Base-by-base conservation (phyloP, 164 flowering plant species). In the Kalanchoe fedtschenkoi region DNA sequence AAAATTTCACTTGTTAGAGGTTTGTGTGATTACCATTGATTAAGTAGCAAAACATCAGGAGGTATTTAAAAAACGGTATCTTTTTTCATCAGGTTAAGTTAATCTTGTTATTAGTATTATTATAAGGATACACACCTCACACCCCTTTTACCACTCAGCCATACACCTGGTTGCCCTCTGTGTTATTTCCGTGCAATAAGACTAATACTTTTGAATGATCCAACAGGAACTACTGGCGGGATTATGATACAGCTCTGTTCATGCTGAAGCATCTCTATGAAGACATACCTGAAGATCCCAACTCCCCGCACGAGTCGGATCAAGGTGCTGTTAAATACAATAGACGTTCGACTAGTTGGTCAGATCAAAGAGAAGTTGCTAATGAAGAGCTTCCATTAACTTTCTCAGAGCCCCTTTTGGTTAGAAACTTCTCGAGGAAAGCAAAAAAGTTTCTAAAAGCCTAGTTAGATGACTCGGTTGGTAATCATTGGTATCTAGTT, bases 181-280 rank as follows among this genome's bases (percentile, higher is more conserved):
- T 8, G 3, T 9, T 51, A 1, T 21, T 34, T 34, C 28, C 16
- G 3, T 32, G 34, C 61, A 58, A 34, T 14, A 37, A 34, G 14
- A 5, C 42, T 34, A 14, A 14, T 10, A 53, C 46, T 19, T 34
- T 64, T 35, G 26, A 21, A 30, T 28, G 41, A 28, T 28, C 11
- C 22, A 19, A 65, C 87, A 92, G 98, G 62, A 92, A 85, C 72
- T 93, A 93, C 71, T 93, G 99, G 99, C 78, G 97, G 71, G 99
- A 93, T 68, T 24, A 61, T 64, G 99, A 93, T 66, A 93, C 99
- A 38, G 97, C 97, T 8, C 86, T 93, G 35, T 90, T 93, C 78
- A 81, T 93, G 42, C 70, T 93, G 66, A 85, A 80, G 58, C 96
- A 90, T 76, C 72, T 90, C 66, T 93, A 90, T 64, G 76, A 80